A percentile compares a stretch with the other conserved stretches of the same genome.
These are phyloP conservation scores for Baudoinia panamericana DNA, from an alignment of 495 filamentous ascomycete species.

Conservation along the genomic window DNA sequence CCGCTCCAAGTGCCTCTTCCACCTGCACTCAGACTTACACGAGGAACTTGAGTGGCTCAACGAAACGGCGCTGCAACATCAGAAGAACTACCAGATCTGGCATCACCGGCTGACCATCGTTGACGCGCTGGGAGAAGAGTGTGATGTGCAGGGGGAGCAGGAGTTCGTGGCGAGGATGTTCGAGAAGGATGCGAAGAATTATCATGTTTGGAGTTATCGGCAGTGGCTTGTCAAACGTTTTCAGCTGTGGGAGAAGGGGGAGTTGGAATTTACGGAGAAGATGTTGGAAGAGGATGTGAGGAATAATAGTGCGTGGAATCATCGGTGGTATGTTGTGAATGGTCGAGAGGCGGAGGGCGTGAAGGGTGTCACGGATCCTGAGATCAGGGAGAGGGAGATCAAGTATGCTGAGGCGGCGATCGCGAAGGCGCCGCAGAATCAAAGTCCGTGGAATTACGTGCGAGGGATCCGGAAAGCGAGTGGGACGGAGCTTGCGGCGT, in stretches of 20 bases:
- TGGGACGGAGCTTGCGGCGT: conserved; percentile 37
- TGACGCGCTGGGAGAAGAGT: conserved; percentile 34
- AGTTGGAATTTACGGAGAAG: conserved; percentile 54
- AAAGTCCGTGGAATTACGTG: conserved; percentile 85
- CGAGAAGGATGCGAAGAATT: conserved; percentile 81
- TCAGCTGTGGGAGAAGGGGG: conserved; percentile 49
- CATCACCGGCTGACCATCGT: conserved; percentile 85
- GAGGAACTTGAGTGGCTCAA: conserved; percentile 81
- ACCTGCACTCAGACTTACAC: conserved; percentile 48
- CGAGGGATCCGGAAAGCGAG: conserved; percentile 58
- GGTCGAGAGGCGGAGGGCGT: conserved; percentile 34
- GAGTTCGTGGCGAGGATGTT: conserved; percentile 74
- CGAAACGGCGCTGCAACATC: conserved; percentile 59
- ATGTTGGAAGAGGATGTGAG: conserved; percentile 67
- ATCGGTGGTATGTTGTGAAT: conserved; percentile 85
- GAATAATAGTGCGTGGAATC: conserved; percentile 96
- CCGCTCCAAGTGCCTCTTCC: conserved; percentile 61
- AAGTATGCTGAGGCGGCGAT: conserved; percentile 58
- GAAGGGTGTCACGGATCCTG: conserved; percentile 42
- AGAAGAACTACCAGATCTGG: conserved; percentile 99
- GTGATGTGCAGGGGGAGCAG: conserved; percentile 47
- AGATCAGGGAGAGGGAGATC: conserved; percentile 62
- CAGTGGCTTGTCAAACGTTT: conserved; percentile 86
- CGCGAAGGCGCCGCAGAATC: conserved; percentile 74
- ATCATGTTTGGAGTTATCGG: conserved; percentile 90